Conservation (phyloP, 768 basidiomycete species). For the Leucocoprinus sp. region DNA sequence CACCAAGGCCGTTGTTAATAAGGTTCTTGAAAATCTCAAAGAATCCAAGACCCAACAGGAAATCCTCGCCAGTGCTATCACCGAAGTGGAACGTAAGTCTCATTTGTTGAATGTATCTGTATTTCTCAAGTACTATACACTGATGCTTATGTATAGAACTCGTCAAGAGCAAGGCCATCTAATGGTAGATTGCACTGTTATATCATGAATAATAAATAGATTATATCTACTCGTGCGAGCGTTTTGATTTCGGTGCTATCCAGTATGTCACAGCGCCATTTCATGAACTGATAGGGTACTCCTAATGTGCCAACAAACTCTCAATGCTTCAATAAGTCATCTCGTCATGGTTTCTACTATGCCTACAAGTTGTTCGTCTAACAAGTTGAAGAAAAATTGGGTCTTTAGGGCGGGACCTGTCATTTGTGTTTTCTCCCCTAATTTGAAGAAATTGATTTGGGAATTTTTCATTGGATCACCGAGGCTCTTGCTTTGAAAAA, state of each 20-base stretch:
- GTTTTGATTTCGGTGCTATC: neutral
- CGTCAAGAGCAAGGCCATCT: conserved; percentile 90
- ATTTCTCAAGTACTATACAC: neutral
- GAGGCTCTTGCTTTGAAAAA: too few relatives aligned
- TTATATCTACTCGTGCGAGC: conserved; percentile 7
- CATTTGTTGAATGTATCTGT: neutral
- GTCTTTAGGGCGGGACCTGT: too few relatives aligned
- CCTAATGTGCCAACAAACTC: too few relatives aligned
- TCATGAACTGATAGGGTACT: too few relatives aligned
- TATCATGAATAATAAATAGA: conserved; percentile 14
- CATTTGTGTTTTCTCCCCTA: too few relatives aligned
- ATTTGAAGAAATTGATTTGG: too few relatives aligned
- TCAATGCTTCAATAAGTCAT: too few relatives aligned
- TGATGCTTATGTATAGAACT: conserved; percentile 46
- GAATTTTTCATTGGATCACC: too few relatives aligned
- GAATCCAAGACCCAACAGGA: conserved; percentile 90
- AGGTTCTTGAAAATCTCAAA: conserved; percentile 72
- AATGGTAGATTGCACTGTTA: conserved; percentile 22
- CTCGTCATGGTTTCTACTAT: too few relatives aligned
- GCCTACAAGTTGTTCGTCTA: too few relatives aligned
- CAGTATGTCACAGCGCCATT: too few relatives aligned
- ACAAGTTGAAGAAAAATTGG: too few relatives aligned
- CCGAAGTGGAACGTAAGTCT: conserved; percentile 88
- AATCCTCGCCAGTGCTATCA: conserved; percentile 67
- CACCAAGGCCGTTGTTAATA: conserved; percentile 79